A percentile compares a stretch with the other conserved stretches of the same genome.
Evolutionary conservation across 352 stramenopile species (phyloP).

Genomic region (Pythium sp.): DNA sequence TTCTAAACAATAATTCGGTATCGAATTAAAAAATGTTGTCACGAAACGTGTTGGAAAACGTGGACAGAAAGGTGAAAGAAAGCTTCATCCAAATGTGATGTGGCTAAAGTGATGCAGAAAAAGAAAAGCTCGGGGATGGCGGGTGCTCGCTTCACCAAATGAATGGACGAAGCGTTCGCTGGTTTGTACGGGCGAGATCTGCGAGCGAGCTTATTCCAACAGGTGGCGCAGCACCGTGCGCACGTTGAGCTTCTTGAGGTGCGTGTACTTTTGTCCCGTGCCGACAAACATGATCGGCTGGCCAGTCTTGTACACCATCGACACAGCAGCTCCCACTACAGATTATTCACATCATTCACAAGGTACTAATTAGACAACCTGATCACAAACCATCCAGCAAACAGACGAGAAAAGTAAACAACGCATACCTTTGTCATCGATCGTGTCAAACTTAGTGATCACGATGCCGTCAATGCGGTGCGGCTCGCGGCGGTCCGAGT

Average conservation of each 20-base stretch:
- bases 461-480: conserved; percentile 98
- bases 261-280: conserved; percentile 99
- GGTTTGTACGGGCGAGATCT: too few species aligned
- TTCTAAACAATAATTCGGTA: neutral
- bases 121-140: too few species aligned
- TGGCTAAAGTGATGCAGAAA: too few species aligned
- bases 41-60: too few species aligned
- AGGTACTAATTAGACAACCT: neutral
- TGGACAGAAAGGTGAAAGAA: neutral
- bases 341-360: conserved; percentile 5
- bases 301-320: conserved; percentile 98
- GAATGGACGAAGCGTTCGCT: neutral
- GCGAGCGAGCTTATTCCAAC: conserved; percentile 64
- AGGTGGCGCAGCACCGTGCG: conserved; percentile 94
- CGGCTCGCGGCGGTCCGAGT: conserved; percentile 79
- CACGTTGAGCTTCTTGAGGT: conserved; percentile 98
- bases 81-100: neutral
- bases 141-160: neutral
- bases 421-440: conserved; percentile 95
- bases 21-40: neutral
- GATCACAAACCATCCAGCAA: neutral
- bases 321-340: conserved; percentile 97
- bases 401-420: neutral
- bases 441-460: conserved; percentile 99
- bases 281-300: conserved; percentile 99